These are phyloP conservation scores for Cladosporium sp. DNA, from an alignment of 2,329 filamentous ascomycete genomes.

Conservation along the genomic window DNA sequence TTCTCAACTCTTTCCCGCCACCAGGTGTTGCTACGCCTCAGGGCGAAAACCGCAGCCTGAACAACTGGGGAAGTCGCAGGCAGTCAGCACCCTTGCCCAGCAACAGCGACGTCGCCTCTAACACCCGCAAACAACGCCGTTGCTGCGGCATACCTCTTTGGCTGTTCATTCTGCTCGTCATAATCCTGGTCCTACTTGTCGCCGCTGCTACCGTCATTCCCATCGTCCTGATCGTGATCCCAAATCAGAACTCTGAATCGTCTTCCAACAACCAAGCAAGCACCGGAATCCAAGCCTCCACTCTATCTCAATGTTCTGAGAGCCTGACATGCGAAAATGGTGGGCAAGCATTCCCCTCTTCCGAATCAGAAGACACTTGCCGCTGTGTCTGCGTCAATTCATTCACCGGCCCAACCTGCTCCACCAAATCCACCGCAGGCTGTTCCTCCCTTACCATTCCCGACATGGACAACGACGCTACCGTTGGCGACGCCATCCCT, in stretches of 20 bases:
- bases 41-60: conserved; percentile 9
- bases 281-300: conserved; percentile 29
- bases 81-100: conserved; percentile 23
- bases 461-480: conserved; percentile 59
- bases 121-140: conserved; percentile 44
- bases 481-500: conserved; percentile 74
- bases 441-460: conserved; percentile 52
- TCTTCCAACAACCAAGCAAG: conserved; percentile 15
- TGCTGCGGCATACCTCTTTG: conserved; percentile 84
- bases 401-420: conserved; percentile 66
- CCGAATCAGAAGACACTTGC: conserved; percentile 51
- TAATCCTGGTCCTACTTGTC: conserved; percentile 68
- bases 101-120: conserved; percentile 24
- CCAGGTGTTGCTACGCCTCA: conserved; percentile 36
- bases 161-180: conserved; percentile 63
- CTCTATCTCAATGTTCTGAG: conserved; percentile 52
- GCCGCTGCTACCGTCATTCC: conserved; percentile 81
- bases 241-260: conserved; percentile 40
- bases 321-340: conserved; percentile 71
- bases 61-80: conserved; percentile 15
- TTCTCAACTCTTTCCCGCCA: conserved; percentile 62
- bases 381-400: conserved; percentile 87
- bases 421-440: conserved; percentile 44
- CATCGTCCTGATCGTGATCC: conserved; percentile 57
- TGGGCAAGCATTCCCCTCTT: conserved; percentile 67